Evolutionary conservation across 2,329 filamentous ascomycete genomes (phyloP).

Genomic region (Davidsoniella eucalypti): DNA sequence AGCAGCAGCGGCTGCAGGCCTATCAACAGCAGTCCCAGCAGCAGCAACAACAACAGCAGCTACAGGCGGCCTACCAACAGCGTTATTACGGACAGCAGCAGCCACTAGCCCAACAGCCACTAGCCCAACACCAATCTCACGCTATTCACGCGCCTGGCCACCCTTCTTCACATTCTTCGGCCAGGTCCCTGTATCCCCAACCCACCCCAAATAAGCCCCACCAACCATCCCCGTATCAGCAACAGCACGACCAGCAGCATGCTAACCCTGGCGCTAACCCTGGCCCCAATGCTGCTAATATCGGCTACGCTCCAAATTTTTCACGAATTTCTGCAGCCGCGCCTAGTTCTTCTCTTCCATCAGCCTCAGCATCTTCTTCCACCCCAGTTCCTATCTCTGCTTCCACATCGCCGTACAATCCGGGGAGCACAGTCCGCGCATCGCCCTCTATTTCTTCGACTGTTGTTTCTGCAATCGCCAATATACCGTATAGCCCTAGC

Average conservation of each 20-base stretch:
- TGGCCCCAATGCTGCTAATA: neutral
- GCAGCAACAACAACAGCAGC: slow-evolving; percentile 16
- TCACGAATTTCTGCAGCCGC: slow-evolving; percentile 10
- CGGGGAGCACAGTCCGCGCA: neutral
- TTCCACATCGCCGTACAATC: neutral
- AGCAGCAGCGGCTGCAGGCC: slow-evolving; percentile 3
- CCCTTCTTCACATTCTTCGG: slow-evolving; percentile 7
- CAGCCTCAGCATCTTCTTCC: slow-evolving; percentile 7
- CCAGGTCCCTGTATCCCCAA: slow-evolving; percentile 10
- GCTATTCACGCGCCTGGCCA: slow-evolving; percentile 1
- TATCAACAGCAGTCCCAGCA: slow-evolving; percentile 16
- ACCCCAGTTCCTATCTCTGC: neutral
- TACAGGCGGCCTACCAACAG: slow-evolving; percentile 13
- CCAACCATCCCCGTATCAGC: neutral
- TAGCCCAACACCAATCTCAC: slow-evolving; percentile 1
- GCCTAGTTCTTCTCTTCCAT: slow-evolving; percentile 4
- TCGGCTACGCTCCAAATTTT: slow-evolving; percentile 4
- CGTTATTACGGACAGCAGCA: slow-evolving; percentile 16
- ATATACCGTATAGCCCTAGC: neutral
- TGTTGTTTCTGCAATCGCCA: neutral
- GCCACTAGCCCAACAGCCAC: slow-evolving; percentile 3
- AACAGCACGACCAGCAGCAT: neutral
- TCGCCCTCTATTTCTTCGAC: neutral
- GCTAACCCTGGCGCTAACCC: neutral
- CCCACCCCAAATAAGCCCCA: slow-evolving; percentile 3